Percentiles rank a stretch among this genome's conserved stretches.
phyloP scores from a whole-genome alignment of 129 eudicot genomes.

The Oenanthe sinensis region DNA sequence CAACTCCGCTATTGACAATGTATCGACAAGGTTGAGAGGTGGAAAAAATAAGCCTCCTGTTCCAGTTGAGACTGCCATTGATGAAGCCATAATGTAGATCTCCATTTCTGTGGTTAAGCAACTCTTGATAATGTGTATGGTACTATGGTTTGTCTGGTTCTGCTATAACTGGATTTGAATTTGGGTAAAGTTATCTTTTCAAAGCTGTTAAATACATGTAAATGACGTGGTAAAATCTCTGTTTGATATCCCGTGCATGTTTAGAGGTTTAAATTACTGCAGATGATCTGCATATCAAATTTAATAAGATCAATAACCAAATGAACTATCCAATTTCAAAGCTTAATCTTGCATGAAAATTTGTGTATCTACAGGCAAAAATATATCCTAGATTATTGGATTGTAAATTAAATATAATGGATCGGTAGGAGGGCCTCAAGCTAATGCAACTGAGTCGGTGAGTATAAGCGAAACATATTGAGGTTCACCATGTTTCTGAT shows the following conservation, averaged over 20 bases:
- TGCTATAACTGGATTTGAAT: conserved; percentile 8
- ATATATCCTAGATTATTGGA: background rate
- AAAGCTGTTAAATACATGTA: background rate
- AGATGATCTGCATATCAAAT: background rate
- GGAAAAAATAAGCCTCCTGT: conserved; percentile 45
- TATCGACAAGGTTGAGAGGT: conserved; percentile 66
- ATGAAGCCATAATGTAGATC: conserved; percentile 52
- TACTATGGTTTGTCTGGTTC: background rate
- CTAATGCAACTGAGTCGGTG: background rate
- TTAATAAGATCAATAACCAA: background rate
- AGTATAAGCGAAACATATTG: background rate
- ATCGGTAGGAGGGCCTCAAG: background rate
- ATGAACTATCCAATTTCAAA: background rate
- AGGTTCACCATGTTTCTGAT: background rate
- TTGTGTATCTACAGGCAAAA: background rate
- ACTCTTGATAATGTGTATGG: background rate
- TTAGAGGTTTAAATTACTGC: background rate
- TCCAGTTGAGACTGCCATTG: conserved; percentile 62
- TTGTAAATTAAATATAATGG: background rate
- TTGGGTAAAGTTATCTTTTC: background rate
- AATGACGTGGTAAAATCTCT: background rate
- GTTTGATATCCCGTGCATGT: background rate
- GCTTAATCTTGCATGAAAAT: background rate
- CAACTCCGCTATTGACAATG: conserved; percentile 86
- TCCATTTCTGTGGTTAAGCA: background rate